Base-by-base conservation (phyloP, 2,329 filamentous ascomycete species). In the Hypoxylon sp. region DNA sequence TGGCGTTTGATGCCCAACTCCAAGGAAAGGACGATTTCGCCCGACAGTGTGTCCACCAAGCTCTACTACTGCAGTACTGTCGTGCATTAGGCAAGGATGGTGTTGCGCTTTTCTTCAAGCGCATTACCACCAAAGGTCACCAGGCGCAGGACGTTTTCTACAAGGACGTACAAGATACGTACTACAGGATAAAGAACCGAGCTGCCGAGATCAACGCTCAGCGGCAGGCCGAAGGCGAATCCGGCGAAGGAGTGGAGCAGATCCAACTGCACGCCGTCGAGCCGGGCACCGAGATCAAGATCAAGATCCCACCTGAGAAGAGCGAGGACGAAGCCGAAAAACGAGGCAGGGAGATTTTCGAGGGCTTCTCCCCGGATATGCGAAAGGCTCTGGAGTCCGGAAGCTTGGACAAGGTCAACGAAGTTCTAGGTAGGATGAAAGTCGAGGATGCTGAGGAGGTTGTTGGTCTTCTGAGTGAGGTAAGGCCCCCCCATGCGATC, bases 261-360 rank as follows among this genome's bases (percentile, higher is more conserved):
- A 99, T 99, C 72, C 96, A 99, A 80, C 86, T 99, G 48, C 96
- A 99, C 77, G 95, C 96, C 12, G 94, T 99, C 9, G 94, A 97
- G 78, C 95, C 95, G 0, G 91, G 91, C 50, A 97, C 95, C 2
- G 90, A 92, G 66, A 97, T 99, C 78, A 92, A 92, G 76, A 97
- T 98, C 78, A 87, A 82, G 58, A 90, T 97, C 39, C 95, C 96
- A 11, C 84, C 91, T 0, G 83, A 84, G 39, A 84, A 88, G 23
- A 91, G 89, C 72, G 84, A 88, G 23, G 89, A 94, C 55, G 85
- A 87, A 0, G 88, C 86, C 56, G 85, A 85, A 56, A 84, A 89
- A 68, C 82, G 85, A 65, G 88, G 88, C 0, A 85, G 95, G 45
- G 82, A 88, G 72, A 90, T 97, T 61, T 99, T 94, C 75, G 92